Conservation (phyloP, 1,284 basidiomycete genomes). For the Naganishia sp. region DNA sequence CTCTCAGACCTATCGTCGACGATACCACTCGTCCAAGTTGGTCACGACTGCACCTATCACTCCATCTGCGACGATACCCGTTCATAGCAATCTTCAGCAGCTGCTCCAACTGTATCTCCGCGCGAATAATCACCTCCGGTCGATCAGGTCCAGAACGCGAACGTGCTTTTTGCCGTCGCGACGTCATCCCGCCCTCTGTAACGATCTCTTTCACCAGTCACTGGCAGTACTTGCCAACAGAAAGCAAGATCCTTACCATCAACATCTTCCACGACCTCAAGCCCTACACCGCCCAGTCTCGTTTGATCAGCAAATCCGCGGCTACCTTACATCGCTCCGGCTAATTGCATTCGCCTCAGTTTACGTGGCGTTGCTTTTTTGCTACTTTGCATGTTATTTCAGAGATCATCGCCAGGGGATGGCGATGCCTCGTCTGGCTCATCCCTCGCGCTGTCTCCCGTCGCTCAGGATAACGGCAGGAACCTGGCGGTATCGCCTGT, state of each 20-base stretch:
- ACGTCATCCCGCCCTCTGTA: neutral
- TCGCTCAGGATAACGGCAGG: neutral
- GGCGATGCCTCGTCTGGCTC: neutral
- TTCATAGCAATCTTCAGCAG: neutral
- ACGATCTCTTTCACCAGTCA: neutral
- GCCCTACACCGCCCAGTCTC: too few relatives aligned
- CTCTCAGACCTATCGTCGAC: too few relatives aligned
- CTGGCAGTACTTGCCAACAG: neutral
- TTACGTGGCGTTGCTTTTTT: too few relatives aligned
- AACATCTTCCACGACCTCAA: too few relatives aligned
- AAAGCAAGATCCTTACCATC: too few relatives aligned
- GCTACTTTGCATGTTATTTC: neutral
- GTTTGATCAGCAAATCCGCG: neutral
- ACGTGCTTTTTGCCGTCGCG: neutral
- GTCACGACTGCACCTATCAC: too few relatives aligned
- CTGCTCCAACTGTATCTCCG: too few relatives aligned
- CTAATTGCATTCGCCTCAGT: neutral
- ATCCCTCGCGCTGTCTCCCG: neutral
- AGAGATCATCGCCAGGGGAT: neutral
- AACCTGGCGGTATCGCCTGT: slow-evolving; percentile 1
- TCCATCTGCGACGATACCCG: neutral
- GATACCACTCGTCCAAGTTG: too few relatives aligned
- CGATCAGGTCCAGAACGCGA: slow-evolving; percentile 2
- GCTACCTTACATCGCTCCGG: neutral
- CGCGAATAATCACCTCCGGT: neutral